These are phyloP conservation scores for Neospermospora avenae DNA, from an alignment of 2,329 filamentous ascomycete genomes.

Conservation along the genomic window DNA sequence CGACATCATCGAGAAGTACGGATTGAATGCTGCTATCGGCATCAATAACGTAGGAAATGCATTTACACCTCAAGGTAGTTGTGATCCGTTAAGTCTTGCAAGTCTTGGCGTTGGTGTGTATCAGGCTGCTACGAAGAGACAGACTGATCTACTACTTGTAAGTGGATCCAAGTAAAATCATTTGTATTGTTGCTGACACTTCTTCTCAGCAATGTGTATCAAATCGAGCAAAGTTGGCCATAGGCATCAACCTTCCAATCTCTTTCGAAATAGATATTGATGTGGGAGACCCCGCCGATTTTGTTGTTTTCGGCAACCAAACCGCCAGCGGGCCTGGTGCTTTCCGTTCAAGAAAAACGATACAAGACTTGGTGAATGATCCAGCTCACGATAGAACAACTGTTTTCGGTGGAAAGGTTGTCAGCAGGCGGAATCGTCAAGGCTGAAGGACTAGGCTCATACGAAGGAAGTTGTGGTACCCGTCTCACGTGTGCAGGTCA, in stretches of 20 bases:
- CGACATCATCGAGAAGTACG: slow-evolving; percentile 55
- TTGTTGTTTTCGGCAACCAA: slow-evolving; percentile 30
- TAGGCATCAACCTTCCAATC: slow-evolving; percentile 22
- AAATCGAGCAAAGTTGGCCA: slow-evolving; percentile 31
- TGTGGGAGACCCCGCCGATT: slow-evolving; percentile 28
- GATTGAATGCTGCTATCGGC: slow-evolving; percentile 57
- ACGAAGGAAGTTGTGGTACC: neutral
- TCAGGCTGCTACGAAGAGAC: slow-evolving; percentile 58
- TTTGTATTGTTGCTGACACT: slow-evolving; percentile 10
- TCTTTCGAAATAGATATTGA: slow-evolving; percentile 20
- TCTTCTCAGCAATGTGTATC: slow-evolving; percentile 32
- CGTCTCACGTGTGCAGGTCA: slow-evolving; percentile 2
- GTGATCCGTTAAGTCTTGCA: slow-evolving; percentile 62
- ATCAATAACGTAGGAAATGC: slow-evolving; percentile 74
- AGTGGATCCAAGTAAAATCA: slow-evolving; percentile 27
- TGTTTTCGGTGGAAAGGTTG: slow-evolving; percentile 25
- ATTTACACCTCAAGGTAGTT: slow-evolving; percentile 67
- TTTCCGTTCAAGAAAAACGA: slow-evolving; percentile 29
- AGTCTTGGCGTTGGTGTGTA: slow-evolving; percentile 64
- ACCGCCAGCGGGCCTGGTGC: slow-evolving; percentile 8
- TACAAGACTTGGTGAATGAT: slow-evolving; percentile 33
- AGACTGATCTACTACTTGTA: slow-evolving; percentile 57
- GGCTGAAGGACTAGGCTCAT: neutral
- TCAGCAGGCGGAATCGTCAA: slow-evolving; percentile 14
- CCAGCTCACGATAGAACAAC: slow-evolving; percentile 28